These are phyloP conservation scores for Tolypocladium tropicale DNA, from an alignment of 2,329 filamentous ascomycete species.

Conservation along the genomic window DNA sequence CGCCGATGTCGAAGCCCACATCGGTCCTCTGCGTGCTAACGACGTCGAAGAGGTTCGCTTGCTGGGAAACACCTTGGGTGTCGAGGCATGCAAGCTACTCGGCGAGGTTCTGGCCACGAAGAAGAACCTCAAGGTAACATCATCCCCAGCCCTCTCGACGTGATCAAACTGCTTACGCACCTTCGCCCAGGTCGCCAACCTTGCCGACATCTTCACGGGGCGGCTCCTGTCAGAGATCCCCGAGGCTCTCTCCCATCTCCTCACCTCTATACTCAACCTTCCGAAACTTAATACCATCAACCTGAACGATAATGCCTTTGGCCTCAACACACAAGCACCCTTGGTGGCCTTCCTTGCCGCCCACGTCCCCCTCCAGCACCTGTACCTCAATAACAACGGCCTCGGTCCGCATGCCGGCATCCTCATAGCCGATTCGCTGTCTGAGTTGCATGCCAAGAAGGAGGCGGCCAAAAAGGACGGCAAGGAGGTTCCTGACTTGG, in stretches of 20 bases:
- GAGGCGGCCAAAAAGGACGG: slow-evolving; percentile 62
- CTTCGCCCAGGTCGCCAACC: slow-evolving; percentile 58
- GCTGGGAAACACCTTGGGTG: slow-evolving; percentile 84
- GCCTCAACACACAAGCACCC: slow-evolving; percentile 86
- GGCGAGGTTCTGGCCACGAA: slow-evolving; percentile 78
- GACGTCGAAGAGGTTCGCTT: slow-evolving; percentile 78
- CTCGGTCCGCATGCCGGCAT: slow-evolving; percentile 86
- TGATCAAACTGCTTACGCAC: background rate
- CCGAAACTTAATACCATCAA: slow-evolving; percentile 85
- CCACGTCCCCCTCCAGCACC: slow-evolving; percentile 83
- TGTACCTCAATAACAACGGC: slow-evolving; percentile 97
- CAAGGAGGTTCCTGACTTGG: slow-evolving; percentile 67
- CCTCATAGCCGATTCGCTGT: slow-evolving; percentile 79
- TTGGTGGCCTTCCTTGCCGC: slow-evolving; percentile 83
- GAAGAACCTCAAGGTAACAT: slow-evolving; percentile 61
- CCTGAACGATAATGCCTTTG: slow-evolving; percentile 96
- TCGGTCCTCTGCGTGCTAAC: slow-evolving; percentile 62
- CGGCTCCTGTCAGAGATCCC: slow-evolving; percentile 91
- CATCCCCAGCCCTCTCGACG: background rate
- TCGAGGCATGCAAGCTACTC: slow-evolving; percentile 77
- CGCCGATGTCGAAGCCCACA: slow-evolving; percentile 75
- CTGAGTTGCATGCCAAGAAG: slow-evolving; percentile 75
- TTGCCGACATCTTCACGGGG: slow-evolving; percentile 96
- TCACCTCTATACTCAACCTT: slow-evolving; percentile 78
- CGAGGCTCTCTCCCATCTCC: slow-evolving; percentile 71